Evolutionary conservation across 2,329 filamentous ascomycete species (phyloP).

Genomic region (Fusarium devonianum): DNA sequence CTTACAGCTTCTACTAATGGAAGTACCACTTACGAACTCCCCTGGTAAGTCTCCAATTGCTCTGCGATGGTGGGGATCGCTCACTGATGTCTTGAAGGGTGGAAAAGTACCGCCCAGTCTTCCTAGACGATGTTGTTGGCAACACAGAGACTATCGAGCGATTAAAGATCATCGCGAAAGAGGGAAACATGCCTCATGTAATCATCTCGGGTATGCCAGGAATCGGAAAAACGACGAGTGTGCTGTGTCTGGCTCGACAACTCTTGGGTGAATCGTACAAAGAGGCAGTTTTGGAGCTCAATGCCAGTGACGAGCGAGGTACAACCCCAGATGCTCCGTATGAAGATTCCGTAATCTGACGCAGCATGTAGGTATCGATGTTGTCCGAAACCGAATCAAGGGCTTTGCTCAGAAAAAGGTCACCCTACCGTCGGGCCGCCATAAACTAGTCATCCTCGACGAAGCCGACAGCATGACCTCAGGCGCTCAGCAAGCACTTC

Average conservation of each 20-base stretch:
- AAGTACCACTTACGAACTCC: conserved; percentile 72
- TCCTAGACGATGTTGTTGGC: conserved; percentile 95
- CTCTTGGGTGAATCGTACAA: conserved; percentile 93
- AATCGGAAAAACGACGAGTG: conserved; percentile 97
- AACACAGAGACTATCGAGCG: conserved; percentile 98
- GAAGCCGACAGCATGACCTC: conserved; percentile 99
- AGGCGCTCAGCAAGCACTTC: conserved; percentile 92
- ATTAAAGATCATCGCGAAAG: conserved; percentile 96
- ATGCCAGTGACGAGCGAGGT: conserved; percentile 94
- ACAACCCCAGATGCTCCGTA: conserved; percentile 1
- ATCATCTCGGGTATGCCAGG: conserved; percentile 99
- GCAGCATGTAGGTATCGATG: conserved; percentile 78
- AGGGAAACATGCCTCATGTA: conserved; percentile 99
- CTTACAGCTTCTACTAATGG: conserved; percentile 59
- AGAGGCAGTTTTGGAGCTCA: conserved; percentile 94
- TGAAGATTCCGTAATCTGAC: background rate
- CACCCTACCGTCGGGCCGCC: conserved; percentile 85
- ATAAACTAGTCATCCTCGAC: conserved; percentile 97
- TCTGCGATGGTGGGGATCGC: conserved; percentile 5
- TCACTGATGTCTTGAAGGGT: conserved; percentile 69
- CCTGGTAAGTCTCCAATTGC: conserved; percentile 65
- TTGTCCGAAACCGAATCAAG: conserved; percentile 96
- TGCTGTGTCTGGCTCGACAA: conserved; percentile 91
- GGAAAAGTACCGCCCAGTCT: conserved; percentile 95
- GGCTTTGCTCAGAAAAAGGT: conserved; percentile 99